phyloP scores from a whole-genome alignment of 2,329 filamentous ascomycete species.

The Fusarium sp. region DNA sequence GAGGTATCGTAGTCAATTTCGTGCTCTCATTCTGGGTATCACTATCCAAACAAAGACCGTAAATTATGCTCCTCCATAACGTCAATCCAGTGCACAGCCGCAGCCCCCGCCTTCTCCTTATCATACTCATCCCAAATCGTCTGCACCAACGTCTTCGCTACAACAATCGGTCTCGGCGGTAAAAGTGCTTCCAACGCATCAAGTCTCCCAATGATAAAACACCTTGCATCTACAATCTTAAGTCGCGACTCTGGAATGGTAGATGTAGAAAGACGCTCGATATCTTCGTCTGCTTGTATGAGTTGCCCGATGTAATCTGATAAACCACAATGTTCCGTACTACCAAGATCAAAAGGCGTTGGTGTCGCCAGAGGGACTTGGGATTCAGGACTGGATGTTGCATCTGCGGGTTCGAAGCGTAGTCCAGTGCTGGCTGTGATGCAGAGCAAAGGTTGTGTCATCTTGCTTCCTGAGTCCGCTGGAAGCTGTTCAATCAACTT shows the following conservation, averaged over 20 bases:
- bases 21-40: neutral
- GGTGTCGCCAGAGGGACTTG: neutral
- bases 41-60: conserved; percentile 40
- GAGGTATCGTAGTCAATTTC: neutral
- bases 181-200: conserved; percentile 26
- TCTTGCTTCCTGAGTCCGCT: conserved; percentile 50
- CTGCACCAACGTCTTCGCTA: conserved; percentile 31
- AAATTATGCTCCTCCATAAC: conserved; percentile 41
- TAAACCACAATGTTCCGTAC: conserved; percentile 25
- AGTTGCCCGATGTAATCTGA: conserved; percentile 32
- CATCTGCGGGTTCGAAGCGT: conserved; percentile 19
- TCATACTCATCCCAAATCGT: conserved; percentile 41
- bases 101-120: conserved; percentile 1
- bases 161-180: conserved; percentile 25
- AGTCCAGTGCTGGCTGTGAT: conserved; percentile 52
- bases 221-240: conserved; percentile 22
- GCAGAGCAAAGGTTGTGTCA: conserved; percentile 52
- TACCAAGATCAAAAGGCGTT: neutral
- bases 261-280: conserved; percentile 6
- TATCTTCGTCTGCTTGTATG: conserved; percentile 28
- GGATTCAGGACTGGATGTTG: neutral
- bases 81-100: conserved; percentile 39
- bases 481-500: conserved; percentile 50
- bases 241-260: conserved; percentile 10
- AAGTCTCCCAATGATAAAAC: conserved; percentile 16